phyloP scores from a whole-genome alignment of 139 green algal genomes.

The Ulvella scutata region DNA sequence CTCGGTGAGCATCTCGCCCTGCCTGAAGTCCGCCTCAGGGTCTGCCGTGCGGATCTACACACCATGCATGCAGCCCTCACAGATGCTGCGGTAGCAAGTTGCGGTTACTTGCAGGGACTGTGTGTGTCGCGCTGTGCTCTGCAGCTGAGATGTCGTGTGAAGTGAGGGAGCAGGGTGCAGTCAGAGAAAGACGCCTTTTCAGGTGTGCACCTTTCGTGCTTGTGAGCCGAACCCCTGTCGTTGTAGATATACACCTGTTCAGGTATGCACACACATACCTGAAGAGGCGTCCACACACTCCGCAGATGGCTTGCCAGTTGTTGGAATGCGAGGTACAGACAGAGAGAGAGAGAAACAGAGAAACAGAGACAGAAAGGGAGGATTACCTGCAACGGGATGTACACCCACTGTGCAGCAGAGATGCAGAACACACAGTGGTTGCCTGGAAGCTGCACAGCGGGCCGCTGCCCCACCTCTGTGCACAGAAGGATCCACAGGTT shows the following conservation, averaged over 20 bases:
- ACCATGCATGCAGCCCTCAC: background rate
- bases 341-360: too few species aligned
- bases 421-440: constrained; percentile 73
- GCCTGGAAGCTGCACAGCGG: constrained; percentile 63
- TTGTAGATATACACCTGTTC: too few species aligned
- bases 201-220: too few species aligned
- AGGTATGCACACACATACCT: too few species aligned
- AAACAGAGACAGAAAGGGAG: too few species aligned
- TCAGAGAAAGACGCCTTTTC: too few species aligned
- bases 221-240: too few species aligned
- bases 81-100: background rate
- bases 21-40: background rate
- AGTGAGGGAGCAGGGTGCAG: too few species aligned
- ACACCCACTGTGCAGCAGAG: constrained; percentile 57
- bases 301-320: too few species aligned
- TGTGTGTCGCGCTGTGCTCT: constrained; percentile 18
- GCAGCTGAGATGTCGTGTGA: constrained; percentile 7
- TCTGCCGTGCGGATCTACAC: background rate
- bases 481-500: constrained; percentile 60
- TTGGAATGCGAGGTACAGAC: too few species aligned
- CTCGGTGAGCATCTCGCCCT: constrained; percentile 5
- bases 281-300: too few species aligned
- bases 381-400: constrained; percentile 52
- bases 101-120: background rate
- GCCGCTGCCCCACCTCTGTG: constrained; percentile 42